Evolutionary conservation across 129 eudicot species (phyloP), one percentile per base, ranked within the genome.

Genomic region (Chrysanthemum makinoi): DNA sequence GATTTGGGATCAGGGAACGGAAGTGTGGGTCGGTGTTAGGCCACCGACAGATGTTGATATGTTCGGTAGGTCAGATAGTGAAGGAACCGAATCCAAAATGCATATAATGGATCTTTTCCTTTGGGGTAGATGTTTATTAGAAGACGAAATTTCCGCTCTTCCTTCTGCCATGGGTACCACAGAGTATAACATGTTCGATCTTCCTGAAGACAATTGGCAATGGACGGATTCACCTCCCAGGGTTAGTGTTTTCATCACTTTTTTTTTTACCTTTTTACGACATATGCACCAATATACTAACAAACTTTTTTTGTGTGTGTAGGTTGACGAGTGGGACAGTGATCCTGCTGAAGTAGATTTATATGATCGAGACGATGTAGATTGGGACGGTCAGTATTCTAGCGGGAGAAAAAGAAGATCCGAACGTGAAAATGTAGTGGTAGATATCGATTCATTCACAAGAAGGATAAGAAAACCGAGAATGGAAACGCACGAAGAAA

Each of bases 251-350:
- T 68, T 43, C 16, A 14, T 69, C 62, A 43, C 20, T 28, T 70
- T 39, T 19, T 28, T 70, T 39, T 19, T 70, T 63, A 53, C 9
- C 15, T 39, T 39, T 65, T 4, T 74, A 54, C 14, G 7, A 7
- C 6, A 39, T 73, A 39, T 19, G 28, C n/a, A 65, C 28, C 20
- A 0, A 33, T 39, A 1, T 22, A 60, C 39, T 24, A 15, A 35
- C 15, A 10, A 63, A 7, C 24, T 18, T 18, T 62, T 50, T 48
- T 22, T 30, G 35, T 52, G 9, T 74, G n/a, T 2, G 43, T 72
- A 94, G 98, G 96, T 83, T 77, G 97, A 95, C 62, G 99, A 88
- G 60, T 95, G 99, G 99, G 99, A 95, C 62, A 95, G 99, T 64
- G 99, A 90, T 80, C 99, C 97, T 19, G 99, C 97, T 43, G 99